Evolutionary conservation across 139 green algal genomes (phyloP).

Genomic region (Haematococcus sp.): DNA sequence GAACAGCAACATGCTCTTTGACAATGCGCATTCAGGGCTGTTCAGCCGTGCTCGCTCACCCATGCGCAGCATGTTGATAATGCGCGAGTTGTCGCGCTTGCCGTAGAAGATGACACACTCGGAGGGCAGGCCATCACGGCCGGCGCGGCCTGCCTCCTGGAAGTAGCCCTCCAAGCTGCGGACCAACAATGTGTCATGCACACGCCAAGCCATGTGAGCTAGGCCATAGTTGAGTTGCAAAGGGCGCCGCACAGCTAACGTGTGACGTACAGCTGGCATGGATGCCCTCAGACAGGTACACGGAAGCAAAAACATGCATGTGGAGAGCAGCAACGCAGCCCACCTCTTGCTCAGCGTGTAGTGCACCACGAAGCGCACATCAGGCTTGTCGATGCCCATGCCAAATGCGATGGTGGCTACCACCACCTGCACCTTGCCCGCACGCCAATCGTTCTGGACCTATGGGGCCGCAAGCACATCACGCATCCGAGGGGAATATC

Average conservation of each 20-base stretch:
- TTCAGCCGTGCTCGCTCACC: background rate
- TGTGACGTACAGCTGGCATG: too few relatives aligned
- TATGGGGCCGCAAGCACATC: background rate
- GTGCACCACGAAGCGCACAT: constrained; percentile 86
- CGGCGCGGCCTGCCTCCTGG: constrained; percentile 81
- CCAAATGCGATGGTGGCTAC: constrained; percentile 89
- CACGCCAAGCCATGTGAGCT: too few relatives aligned
- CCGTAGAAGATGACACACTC: constrained; percentile 80
- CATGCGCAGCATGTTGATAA: constrained; percentile 16
- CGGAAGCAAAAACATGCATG: too few relatives aligned
- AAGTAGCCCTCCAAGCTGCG: constrained; percentile 11
- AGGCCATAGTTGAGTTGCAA: background rate
- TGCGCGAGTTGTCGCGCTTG: constrained; percentile 13
- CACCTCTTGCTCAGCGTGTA: constrained; percentile 74
- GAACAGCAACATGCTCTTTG: too few relatives aligned
- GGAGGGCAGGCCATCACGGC: constrained; percentile 69
- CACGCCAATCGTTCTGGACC: constrained; percentile 76
- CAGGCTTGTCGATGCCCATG: constrained; percentile 80
- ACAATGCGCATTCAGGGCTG: too few relatives aligned
- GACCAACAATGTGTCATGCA: background rate
- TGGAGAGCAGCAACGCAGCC: too few relatives aligned
- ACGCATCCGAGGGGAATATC: background rate
- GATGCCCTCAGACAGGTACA: too few relatives aligned
- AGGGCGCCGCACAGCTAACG: too few relatives aligned
- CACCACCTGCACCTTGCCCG: constrained; percentile 64